phyloP scores from a whole-genome alignment of 2,329 filamentous ascomycete species.

The Ophiostoma novo-ulmi region DNA sequence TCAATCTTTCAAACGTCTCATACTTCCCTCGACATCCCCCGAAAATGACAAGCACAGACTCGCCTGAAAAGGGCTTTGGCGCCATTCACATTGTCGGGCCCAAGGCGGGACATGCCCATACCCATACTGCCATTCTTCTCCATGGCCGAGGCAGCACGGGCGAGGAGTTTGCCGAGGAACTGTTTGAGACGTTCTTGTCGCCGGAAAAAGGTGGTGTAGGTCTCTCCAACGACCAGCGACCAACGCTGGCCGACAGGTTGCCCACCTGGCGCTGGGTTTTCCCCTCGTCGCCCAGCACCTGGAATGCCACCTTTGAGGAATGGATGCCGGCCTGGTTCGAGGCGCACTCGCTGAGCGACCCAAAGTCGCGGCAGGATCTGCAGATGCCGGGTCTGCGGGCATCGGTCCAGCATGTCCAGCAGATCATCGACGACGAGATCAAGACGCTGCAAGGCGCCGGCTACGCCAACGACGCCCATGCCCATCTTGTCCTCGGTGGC shows the following conservation, averaged over 20 bases:
- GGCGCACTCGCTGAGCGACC: slow-evolving; percentile 24
- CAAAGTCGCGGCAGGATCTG: not conserved
- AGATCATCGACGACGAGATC: slow-evolving; percentile 37
- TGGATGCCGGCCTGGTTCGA: slow-evolving; percentile 46
- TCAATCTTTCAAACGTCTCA: too few relatives aligned
- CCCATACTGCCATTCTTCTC: slow-evolving; percentile 42
- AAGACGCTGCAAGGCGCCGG: not conserved
- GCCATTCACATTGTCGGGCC: slow-evolving; percentile 15
- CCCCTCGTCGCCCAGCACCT: slow-evolving; percentile 37
- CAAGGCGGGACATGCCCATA: slow-evolving; percentile 30
- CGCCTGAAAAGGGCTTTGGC: slow-evolving; percentile 15
- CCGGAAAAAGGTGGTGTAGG: too few relatives aligned
- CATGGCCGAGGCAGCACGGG: slow-evolving; percentile 42
- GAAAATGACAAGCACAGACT: not conserved
- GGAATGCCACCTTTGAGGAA: slow-evolving; percentile 29
- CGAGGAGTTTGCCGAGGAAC: slow-evolving; percentile 32
- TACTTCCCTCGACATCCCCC: too few relatives aligned
- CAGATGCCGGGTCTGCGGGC: not conserved
- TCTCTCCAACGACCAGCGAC: slow-evolving; percentile 20
- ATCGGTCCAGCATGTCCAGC: slow-evolving; percentile 29
- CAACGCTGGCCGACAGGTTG: slow-evolving; percentile 37
- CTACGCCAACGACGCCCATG: slow-evolving; percentile 19
- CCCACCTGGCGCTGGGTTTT: slow-evolving; percentile 48
- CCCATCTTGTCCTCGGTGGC: slow-evolving; percentile 39
- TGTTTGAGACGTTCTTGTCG: slow-evolving; percentile 34